Conservation (phyloP, 148 eudicot genomes). For the Agrostemma githago region DNA sequence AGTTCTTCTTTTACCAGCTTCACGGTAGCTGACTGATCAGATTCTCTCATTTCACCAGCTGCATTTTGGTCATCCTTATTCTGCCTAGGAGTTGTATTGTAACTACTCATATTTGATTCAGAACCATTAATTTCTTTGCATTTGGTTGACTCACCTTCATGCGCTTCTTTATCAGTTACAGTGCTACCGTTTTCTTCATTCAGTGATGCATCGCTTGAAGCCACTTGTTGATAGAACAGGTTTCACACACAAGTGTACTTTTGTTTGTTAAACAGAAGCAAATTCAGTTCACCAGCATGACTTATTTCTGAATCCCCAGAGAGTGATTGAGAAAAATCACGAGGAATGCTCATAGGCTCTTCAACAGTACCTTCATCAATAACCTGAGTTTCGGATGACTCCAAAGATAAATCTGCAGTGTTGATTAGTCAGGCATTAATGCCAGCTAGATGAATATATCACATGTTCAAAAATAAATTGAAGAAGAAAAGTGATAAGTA, state of each 20-base stretch:
- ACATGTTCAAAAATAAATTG: background rate
- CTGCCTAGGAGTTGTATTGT: constrained; percentile 18
- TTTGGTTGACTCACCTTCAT: constrained; percentile 18
- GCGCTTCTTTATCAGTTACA: constrained; percentile 21
- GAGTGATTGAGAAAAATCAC: constrained; percentile 14
- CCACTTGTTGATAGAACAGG: constrained; percentile 64
- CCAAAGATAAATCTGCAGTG: constrained; percentile 3
- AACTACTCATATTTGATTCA: constrained; percentile 9
- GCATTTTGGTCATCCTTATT: constrained; percentile 23
- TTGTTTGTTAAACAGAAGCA: constrained; percentile 30
- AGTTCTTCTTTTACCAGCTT: constrained; percentile 83
- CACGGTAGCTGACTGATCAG: constrained; percentile 56
- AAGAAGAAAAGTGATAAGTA: background rate
- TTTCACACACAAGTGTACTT: constrained; percentile 77
- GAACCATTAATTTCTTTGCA: constrained; percentile 21
- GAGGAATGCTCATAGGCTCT: constrained; percentile 1
- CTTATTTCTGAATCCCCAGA: constrained; percentile 22
- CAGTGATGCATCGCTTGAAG: constrained; percentile 31
- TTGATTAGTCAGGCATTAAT: background rate
- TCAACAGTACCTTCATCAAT: constrained; percentile 8
- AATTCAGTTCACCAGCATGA: constrained; percentile 17
- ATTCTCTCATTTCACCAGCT: constrained; percentile 41
- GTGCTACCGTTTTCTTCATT: constrained; percentile 17
- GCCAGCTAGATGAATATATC: background rate
- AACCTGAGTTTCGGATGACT: background rate